Evolutionary conservation across 495 filamentous ascomycete genomes (phyloP).

Genomic region (Penicillium goetzii): DNA sequence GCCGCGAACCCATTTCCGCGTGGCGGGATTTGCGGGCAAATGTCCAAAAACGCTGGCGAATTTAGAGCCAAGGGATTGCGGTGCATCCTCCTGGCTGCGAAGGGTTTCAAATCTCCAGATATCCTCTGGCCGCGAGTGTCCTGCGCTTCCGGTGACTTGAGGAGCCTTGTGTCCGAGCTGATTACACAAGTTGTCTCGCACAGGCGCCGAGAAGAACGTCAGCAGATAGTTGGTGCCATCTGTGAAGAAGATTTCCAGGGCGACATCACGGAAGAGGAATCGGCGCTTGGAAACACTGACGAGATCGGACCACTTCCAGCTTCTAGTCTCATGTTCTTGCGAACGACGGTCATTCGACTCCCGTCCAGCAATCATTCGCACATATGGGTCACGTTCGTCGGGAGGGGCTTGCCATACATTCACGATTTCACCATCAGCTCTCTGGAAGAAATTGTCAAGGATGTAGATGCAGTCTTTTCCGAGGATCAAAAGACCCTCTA

Average conservation of each 20-base stretch:
- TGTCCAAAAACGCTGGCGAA: constrained; percentile 94
- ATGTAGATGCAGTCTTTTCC: constrained; percentile 95
- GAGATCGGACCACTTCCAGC: constrained; percentile 93
- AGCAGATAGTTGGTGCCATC: constrained; percentile 94
- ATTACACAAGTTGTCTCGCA: constrained; percentile 77
- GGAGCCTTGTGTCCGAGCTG: constrained; percentile 77
- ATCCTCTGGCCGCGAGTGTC: constrained; percentile 63
- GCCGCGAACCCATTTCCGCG: constrained; percentile 87
- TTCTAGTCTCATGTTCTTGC: constrained; percentile 77
- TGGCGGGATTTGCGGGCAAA: constrained; percentile 72
- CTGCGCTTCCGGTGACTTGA: constrained; percentile 63
- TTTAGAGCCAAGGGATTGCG: constrained; percentile 83
- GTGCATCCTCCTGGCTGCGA: constrained; percentile 76
- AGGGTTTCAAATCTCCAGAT: constrained; percentile 87
- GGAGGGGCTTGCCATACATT: constrained; percentile 90
- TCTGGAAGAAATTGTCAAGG: constrained; percentile 92
- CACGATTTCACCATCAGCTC: constrained; percentile 92
- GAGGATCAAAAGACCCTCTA: constrained; percentile 87
- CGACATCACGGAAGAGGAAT: constrained; percentile 94
- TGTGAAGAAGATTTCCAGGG: constrained; percentile 93
- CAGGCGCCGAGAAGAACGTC: constrained; percentile 71
- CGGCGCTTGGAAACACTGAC: constrained; percentile 96
- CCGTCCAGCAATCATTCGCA: constrained; percentile 85
- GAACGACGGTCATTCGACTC: constrained; percentile 64
- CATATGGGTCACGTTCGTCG: constrained; percentile 93